Percentiles rank a stretch among this genome's conserved stretches.
These are phyloP conservation scores for Lachnellula subtilissima DNA, from an alignment of 2,329 filamentous ascomycete genomes.

Conservation along the genomic window DNA sequence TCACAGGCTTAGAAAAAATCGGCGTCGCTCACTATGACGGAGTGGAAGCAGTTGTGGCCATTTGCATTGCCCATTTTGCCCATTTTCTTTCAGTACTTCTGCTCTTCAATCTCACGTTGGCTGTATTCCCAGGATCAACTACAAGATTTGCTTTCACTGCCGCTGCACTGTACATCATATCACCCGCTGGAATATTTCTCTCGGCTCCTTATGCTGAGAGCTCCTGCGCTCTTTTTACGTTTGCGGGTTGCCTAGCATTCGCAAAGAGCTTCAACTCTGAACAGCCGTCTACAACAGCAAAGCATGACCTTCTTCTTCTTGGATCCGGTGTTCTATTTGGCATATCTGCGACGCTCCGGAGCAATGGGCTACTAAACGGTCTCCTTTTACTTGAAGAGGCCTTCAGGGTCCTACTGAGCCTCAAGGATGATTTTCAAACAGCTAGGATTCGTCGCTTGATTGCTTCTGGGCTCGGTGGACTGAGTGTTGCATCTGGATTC, in stretches of 20 bases:
- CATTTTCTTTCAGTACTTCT: slow-evolving; percentile 73
- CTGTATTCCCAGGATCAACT: slow-evolving; percentile 44
- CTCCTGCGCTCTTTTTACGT: slow-evolving; percentile 71
- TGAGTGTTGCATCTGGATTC: slow-evolving; percentile 62
- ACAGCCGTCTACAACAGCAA: slow-evolving; percentile 28
- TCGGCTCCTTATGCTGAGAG: slow-evolving; percentile 82
- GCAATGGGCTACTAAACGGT: slow-evolving; percentile 83
- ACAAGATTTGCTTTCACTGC: slow-evolving; percentile 59
- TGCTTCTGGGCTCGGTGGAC: slow-evolving; percentile 60
- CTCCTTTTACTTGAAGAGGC: slow-evolving; percentile 57
- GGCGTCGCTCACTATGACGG: slow-evolving; percentile 31
- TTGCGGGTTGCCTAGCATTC: slow-evolving; percentile 68
- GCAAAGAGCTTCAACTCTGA: slow-evolving; percentile 41
- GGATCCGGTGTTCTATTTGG: slow-evolving; percentile 66
- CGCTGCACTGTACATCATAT: slow-evolving; percentile 72
- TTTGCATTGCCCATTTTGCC: slow-evolving; percentile 64
- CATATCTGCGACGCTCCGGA: slow-evolving; percentile 67
- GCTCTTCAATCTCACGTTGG: slow-evolving; percentile 61
- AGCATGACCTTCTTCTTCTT: slow-evolving; percentile 47
- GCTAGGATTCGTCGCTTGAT: slow-evolving; percentile 47
- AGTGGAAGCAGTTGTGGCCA: slow-evolving; percentile 50
- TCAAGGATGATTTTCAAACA: slow-evolving; percentile 39
- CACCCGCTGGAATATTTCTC: slow-evolving; percentile 84
- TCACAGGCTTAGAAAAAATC: slow-evolving; percentile 24
- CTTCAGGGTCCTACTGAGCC: slow-evolving; percentile 47